Evolutionary conservation across 2,329 filamentous ascomycete genomes (phyloP), one percentile per base, ranked within the genome.

Genomic region (Pseudogymnoascus sp.): DNA sequence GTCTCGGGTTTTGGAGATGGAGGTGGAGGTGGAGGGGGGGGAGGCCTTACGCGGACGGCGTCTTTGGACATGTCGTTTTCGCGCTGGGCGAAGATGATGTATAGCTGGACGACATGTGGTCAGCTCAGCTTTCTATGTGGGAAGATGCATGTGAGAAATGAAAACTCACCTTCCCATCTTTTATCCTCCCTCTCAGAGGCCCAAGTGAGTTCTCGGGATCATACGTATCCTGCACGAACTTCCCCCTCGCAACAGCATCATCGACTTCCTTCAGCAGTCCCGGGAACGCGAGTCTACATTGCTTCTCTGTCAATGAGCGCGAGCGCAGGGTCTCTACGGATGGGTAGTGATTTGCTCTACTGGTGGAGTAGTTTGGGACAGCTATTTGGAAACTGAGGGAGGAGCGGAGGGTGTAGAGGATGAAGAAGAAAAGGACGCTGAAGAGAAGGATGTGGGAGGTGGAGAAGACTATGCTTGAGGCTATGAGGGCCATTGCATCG

Each of bases 281-380:
- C 0, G 81, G 81, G 65, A 84, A 84, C 1, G 71, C 68, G n/a
- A 40, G 69, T 68, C 69, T 66, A 69, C 81, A 84, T 67, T 82
- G 75, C 21, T 74, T 66, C 25, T 76, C 73, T 11, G 73, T 77
- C 56, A 83, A 73, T 10, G 23, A 34, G n/a, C 53, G 53, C 1
- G 53, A 34, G 5, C 3, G 53, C 23, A 34, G 11, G 2, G 18
- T 6, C 25, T 59, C 14, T 37, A 18, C 34, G 0, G 28, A 11
- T 1, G 34, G 42, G 5, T 46, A 46, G 3, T 25, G 2, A 12
- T 2, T 6, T 3, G 42, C 11, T 14, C 14, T 3, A 25, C 42
- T 25, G 12, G 11, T 25, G 3, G 42, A 7, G 21, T 46, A 25
- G 11, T 14, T 6, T 6, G 42, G 2, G 0, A 14, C 11, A 4